These are phyloP conservation scores for Pichia sp. DNA, from an alignment of 1,139 yeast species.

Conservation along the genomic window DNA sequence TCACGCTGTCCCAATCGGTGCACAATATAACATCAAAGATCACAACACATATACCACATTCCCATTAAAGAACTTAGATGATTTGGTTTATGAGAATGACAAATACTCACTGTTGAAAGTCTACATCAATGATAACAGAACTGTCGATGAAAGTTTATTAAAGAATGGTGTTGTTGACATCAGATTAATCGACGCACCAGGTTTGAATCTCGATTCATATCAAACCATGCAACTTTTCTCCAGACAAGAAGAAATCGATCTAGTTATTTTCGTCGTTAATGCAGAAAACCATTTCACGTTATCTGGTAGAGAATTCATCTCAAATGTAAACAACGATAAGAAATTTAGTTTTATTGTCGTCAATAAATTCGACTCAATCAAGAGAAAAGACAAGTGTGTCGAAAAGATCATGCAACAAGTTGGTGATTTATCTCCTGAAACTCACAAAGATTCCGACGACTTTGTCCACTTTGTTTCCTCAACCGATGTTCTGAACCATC, in stretches of 20 bases:
- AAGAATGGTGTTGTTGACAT: constrained; percentile 93
- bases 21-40: constrained; percentile 57
- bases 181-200: constrained; percentile 95
- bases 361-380: constrained; percentile 84
- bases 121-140: constrained; percentile 75
- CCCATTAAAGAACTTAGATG: constrained; percentile 55
- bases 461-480: constrained; percentile 96
- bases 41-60: constrained; percentile 63
- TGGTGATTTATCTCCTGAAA: constrained; percentile 84
- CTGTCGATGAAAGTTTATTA: constrained; percentile 67
- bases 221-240: constrained; percentile 96
- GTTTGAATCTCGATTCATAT: constrained; percentile 87
- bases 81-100: constrained; percentile 73
- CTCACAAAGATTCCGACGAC: constrained; percentile 80
- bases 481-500: constrained; percentile 39
- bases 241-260: constrained; percentile 95
- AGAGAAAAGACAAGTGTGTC: constrained; percentile 76
- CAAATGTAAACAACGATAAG: constrained; percentile 90
- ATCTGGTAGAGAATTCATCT: constrained; percentile 91
- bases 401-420: constrained; percentile 81
- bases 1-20: constrained; percentile 79
- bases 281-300: constrained; percentile 96
- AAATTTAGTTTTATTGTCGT: constrained; percentile 92
- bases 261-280: constrained; percentile 93
- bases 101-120: constrained; percentile 72